Base-by-base conservation (phyloP, 2,329 filamentous ascomycete species). In the Cercospora zeina region DNA sequence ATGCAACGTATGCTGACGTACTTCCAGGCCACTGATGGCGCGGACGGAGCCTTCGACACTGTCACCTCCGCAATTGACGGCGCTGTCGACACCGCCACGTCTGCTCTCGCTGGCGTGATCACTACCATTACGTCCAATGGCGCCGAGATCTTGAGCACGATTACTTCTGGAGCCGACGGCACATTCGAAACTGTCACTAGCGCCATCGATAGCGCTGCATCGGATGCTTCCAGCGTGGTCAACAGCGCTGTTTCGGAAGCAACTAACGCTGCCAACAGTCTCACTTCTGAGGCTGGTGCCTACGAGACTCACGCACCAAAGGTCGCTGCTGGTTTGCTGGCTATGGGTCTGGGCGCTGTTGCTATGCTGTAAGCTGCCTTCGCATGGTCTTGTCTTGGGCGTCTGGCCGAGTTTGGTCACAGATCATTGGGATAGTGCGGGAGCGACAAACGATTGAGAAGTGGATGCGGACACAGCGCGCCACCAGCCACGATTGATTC, bases 291-390 rank as follows among this genome's bases (percentile, higher is more conserved):
- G 11, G 33, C 58, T 50, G 66, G 63, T n/a, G 69, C 69, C 6
- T 58, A 62, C 36, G 55, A 54, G 31, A 72, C 70, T 16, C 70
- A 59, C 49, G 68, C 63, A 3, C 69, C 70, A 24, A 45, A 66
- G 31, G 21, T 65, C 33, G 54, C 62, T 36, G 75, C 73, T 16
- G 75, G 71, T 59, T 72, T 65, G 3, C 67, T 73, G 3, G 73
- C 63, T 24, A 70, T 68, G 9, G 75, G 66, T 16, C 72, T 71
- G 49, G 73, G 62, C 70, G 71, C 62, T 67, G 72, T 68, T 65
- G 72, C 66, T 63, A 65, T 71, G 59, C 58, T 71, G 21, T 71
- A 67, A 59, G 42, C 42, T 5, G 13, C 42, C 6, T 49, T 47
- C 42, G 5, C 5, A 6, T 1, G 19, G 4, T 10, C 16, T 21